Conservation (phyloP, 2,329 filamentous ascomycete genomes). For the Trichoderma koningii region DNA sequence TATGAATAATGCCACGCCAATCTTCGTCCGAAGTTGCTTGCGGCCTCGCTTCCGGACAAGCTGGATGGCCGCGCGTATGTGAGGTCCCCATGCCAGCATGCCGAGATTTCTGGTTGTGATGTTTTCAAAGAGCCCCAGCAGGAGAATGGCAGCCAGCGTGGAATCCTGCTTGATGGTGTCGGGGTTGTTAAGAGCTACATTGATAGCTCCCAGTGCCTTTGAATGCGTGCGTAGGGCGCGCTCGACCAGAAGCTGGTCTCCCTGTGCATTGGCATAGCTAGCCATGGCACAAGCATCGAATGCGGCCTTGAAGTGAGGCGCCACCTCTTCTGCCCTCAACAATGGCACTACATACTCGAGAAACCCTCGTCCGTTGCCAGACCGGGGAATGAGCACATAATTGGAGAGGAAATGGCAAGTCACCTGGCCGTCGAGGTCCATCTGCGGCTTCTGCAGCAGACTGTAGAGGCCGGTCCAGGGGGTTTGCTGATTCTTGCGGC, state of each 20-base stretch:
- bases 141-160: conserved; percentile 60
- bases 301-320: conserved; percentile 55
- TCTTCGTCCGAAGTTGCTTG: conserved; percentile 55
- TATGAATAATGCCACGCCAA: conserved; percentile 58
- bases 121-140: conserved; percentile 63
- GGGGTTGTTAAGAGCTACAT: conserved; percentile 55
- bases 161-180: conserved; percentile 54
- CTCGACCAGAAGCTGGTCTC: conserved; percentile 40
- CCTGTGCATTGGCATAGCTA: conserved; percentile 51
- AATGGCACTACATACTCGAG: conserved; percentile 62
- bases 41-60: conserved; percentile 60
- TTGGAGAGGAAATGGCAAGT: conserved; percentile 63
- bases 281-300: conserved; percentile 63
- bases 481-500: conserved; percentile 18
- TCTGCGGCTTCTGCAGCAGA: conserved; percentile 41
- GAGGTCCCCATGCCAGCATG: conserved; percentile 62
- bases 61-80: conserved; percentile 65
- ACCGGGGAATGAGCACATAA: conserved; percentile 57
- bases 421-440: conserved; percentile 57
- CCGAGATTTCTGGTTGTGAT: conserved; percentile 58
- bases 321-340: conserved; percentile 47
- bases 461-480: conserved; percentile 31
- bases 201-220: conserved; percentile 55
- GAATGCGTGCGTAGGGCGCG: conserved; percentile 56
- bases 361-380: conserved; percentile 56